These are phyloP conservation scores for Vitis hybrid DNA, from an alignment of 177 flowering plant species.

Conservation along the genomic window DNA sequence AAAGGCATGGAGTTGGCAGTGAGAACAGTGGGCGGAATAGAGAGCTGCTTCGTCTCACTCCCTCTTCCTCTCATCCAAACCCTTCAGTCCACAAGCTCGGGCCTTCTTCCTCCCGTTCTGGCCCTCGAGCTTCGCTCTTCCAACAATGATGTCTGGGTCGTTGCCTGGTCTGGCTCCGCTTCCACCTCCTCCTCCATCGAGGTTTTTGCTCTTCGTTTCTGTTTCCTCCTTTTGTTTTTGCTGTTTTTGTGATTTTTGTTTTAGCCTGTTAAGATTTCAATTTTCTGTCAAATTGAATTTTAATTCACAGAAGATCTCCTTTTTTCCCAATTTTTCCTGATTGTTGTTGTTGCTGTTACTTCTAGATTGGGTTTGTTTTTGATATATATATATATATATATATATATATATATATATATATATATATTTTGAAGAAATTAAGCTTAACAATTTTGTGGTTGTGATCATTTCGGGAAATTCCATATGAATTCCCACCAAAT, in stretches of 20 bases:
- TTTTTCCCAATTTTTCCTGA: too few relatives aligned
- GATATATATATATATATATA: too few relatives aligned
- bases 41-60: constrained; percentile 75
- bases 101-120: constrained; percentile 54
- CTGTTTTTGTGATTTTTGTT: not conserved
- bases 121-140: constrained; percentile 68
- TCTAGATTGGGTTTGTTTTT: too few relatives aligned
- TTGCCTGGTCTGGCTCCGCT: constrained; percentile 89
- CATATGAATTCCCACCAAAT: too few relatives aligned
- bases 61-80: constrained; percentile 72
- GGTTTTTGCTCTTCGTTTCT: constrained; percentile 29
- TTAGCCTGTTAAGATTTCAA: not conserved
- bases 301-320: not conserved
- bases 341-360: too few relatives aligned
- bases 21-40: constrained; percentile 59
- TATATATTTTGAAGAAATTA: too few relatives aligned
- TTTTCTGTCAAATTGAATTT: not conserved
- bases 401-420: too few relatives aligned
- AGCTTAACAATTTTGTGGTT: too few relatives aligned
- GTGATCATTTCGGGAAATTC: too few relatives aligned
- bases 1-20: constrained; percentile 69
- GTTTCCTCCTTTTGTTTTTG: not conserved
- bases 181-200: constrained; percentile 75
- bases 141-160: constrained; percentile 45
- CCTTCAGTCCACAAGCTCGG: constrained; percentile 56